These are phyloP conservation scores for Mycoemilia scoparia DNA, from an alignment of 192 early-diverging fungal genomes.

Conservation along the genomic window DNA sequence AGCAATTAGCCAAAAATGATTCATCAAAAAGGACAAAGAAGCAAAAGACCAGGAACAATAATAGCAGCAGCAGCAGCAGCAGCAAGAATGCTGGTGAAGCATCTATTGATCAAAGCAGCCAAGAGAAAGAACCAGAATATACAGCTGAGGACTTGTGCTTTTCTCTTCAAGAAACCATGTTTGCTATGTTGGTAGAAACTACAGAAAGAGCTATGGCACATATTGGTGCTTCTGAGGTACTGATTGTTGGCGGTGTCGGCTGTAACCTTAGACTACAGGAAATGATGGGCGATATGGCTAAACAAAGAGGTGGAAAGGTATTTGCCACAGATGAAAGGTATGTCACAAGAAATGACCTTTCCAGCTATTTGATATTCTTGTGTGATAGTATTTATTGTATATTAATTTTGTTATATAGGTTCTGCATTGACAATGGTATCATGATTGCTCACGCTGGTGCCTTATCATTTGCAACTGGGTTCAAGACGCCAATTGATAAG, in stretches of 20 bases:
- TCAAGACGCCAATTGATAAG: constrained; percentile 61
- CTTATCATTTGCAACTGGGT: constrained; percentile 63
- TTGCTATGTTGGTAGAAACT: constrained; percentile 99
- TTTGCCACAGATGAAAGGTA: constrained; percentile 95
- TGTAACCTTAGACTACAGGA: constrained; percentile 88
- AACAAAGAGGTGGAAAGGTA: constrained; percentile 65
- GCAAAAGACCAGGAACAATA: too few relatives aligned
- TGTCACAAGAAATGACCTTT: too few relatives aligned
- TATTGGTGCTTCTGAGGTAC: constrained; percentile 71
- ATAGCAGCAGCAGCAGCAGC: constrained; percentile 9
- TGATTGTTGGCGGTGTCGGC: constrained; percentile 94
- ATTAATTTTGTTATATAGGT: constrained; percentile 23
- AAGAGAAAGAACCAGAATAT: too few relatives aligned
- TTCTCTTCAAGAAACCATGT: constrained; percentile 89
- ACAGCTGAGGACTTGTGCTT: constrained; percentile 89
- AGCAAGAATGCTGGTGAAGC: background rate
- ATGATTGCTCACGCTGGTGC: constrained; percentile 98
- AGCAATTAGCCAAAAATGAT: constrained; percentile 46
- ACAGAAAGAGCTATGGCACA: constrained; percentile 99
- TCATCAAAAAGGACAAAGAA: too few relatives aligned
- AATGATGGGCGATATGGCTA: constrained; percentile 95
- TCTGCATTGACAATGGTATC: constrained; percentile 97
- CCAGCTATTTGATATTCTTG: too few relatives aligned
- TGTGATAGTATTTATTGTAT: constrained; percentile 1
- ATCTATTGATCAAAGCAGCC: constrained; percentile 1